Conservation (phyloP, 352 stramenopile genomes). For the Globisporangium megalacanthum region DNA sequence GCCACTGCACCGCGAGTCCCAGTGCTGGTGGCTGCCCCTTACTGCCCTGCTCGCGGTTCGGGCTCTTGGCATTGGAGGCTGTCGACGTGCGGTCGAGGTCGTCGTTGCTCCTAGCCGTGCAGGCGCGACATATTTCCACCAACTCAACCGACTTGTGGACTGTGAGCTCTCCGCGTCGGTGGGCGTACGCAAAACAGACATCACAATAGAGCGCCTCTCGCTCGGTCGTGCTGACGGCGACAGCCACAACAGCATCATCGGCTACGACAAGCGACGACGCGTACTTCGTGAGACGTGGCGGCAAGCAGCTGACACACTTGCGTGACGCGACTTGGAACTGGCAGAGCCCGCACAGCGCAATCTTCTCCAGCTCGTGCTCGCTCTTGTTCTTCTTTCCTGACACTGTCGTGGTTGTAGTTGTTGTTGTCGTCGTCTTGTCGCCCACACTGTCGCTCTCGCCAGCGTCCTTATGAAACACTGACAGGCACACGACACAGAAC, state of each 20-base stretch:
- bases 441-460: not conserved
- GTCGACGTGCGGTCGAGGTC: not conserved
- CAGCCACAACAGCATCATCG: not conserved
- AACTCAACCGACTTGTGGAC: conserved; percentile 30
- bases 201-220: conserved; percentile 49
- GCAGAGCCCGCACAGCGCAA: conserved; percentile 48
- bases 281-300: conserved; percentile 9
- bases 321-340: conserved; percentile 59
- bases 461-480: conserved; percentile 29
- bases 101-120: conserved; percentile 17
- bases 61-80: not conserved
- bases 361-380: conserved; percentile 33
- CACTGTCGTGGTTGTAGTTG: not conserved
- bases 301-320: conserved; percentile 32
- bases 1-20: conserved; percentile 38
- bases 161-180: conserved; percentile 39
- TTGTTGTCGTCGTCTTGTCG: not conserved
- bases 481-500: conserved; percentile 44
- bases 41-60: not conserved
- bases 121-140: conserved; percentile 42
- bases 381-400: not conserved
- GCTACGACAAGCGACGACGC: not conserved
- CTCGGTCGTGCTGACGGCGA: not conserved
- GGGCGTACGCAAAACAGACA: conserved; percentile 54
- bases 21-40: not conserved